Evolutionary conservation across 2,329 filamentous ascomycete species (phyloP).

Genomic region (Microsporum ferrugineum): DNA sequence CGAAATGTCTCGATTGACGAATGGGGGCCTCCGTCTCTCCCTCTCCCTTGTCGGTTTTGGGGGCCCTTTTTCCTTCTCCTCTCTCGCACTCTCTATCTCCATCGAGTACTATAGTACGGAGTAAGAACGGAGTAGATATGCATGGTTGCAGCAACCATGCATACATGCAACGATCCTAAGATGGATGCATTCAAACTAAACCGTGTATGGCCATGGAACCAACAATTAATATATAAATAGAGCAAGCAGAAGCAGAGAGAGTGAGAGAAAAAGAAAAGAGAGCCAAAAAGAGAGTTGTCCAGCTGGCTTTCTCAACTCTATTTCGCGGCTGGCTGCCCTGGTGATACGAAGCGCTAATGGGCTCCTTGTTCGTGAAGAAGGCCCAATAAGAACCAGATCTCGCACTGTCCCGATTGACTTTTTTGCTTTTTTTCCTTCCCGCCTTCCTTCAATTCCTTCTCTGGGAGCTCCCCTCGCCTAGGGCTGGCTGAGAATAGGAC

Average conservation of each 20-base stretch:
- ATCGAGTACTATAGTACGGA: no score
- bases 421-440: not conserved
- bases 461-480: not conserved
- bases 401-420: not conserved
- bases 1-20: not conserved
- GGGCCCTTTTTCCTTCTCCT: not conserved
- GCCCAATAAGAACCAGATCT: not conserved
- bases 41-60: not conserved
- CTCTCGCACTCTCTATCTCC: not conserved
- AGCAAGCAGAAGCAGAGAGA: not conserved
- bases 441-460: not conserved
- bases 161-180: not conserved
- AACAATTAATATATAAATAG: not conserved
- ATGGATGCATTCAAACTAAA: not conserved
- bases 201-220: not conserved
- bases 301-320: slow-evolving; percentile 1
- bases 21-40: not conserved
- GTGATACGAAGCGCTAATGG: slow-evolving; percentile 6
- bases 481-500: not conserved
- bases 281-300: not conserved
- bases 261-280: not conserved
- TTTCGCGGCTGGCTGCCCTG: slow-evolving; percentile 4
- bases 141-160: not conserved
- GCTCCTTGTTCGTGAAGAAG: not conserved
- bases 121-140: not conserved